Conservation (phyloP, 495 filamentous ascomycete genomes). For the Apiosordaria backusii region DNA sequence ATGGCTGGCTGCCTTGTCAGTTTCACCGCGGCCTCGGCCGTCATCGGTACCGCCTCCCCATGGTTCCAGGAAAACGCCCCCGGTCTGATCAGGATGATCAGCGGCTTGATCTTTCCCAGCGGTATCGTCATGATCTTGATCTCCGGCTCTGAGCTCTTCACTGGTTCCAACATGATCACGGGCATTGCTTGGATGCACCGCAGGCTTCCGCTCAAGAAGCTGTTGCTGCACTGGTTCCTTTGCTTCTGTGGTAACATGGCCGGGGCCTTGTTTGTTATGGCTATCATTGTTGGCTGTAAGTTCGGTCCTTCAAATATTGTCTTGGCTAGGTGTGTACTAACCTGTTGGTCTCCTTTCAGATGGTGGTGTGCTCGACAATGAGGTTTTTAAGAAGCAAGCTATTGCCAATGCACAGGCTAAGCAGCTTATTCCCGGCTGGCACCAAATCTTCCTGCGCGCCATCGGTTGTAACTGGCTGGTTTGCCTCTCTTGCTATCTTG, state of each 20-base stretch:
- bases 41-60: slow-evolving; percentile 52
- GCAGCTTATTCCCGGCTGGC: slow-evolving; percentile 54
- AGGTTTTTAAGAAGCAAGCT: slow-evolving; percentile 48
- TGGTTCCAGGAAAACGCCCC: slow-evolving; percentile 61
- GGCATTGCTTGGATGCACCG: slow-evolving; percentile 53
- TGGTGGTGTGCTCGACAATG: slow-evolving; percentile 53
- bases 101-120: slow-evolving; percentile 55
- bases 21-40: slow-evolving; percentile 50
- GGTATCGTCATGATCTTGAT: slow-evolving; percentile 58
- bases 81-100: slow-evolving; percentile 55
- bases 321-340: not conserved
- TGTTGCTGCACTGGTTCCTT: slow-evolving; percentile 54
- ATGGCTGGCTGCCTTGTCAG: slow-evolving; percentile 52
- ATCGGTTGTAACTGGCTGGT: slow-evolving; percentile 66
- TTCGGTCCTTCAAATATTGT: slow-evolving; percentile 7
- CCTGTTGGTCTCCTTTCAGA: slow-evolving; percentile 30
- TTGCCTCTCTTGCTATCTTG: slow-evolving; percentile 56
- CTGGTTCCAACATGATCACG: slow-evolving; percentile 58
- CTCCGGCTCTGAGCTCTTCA: slow-evolving; percentile 59
- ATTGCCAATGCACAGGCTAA: slow-evolving; percentile 53
- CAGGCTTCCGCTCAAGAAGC: slow-evolving; percentile 45
- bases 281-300: slow-evolving; percentile 57
- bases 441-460: slow-evolving; percentile 57
- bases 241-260: slow-evolving; percentile 60
- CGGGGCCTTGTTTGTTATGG: slow-evolving; percentile 56